These are phyloP conservation scores for Colletotrichum spinosum DNA, from an alignment of 2,329 filamentous ascomycete genomes.

Conservation along the genomic window DNA sequence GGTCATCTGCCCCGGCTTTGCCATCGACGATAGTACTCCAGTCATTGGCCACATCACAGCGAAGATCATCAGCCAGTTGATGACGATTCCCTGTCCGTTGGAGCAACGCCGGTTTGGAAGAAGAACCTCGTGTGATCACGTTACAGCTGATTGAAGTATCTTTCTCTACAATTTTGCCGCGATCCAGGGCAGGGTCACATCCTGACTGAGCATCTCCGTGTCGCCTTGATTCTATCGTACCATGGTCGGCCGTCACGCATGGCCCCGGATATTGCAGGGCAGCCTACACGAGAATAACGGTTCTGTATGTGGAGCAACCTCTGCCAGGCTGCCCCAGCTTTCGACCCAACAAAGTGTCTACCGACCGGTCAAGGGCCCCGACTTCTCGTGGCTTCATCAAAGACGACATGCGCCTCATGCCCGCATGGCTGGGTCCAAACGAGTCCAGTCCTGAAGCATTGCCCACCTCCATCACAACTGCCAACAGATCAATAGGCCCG, in stretches of 20 bases:
- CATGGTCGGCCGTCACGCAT: not conserved
- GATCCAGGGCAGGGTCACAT: too few species aligned
- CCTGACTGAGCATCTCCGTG: too few species aligned
- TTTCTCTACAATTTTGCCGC: too few species aligned
- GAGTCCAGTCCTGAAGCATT: conserved; percentile 13
- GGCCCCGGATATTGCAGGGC: not conserved
- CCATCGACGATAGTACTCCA: too few species aligned
- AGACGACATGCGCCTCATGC: conserved; percentile 15
- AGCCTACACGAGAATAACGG: not conserved
- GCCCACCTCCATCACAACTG: conserved; percentile 24
- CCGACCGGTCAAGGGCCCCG: conserved; percentile 6
- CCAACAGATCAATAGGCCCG: conserved; percentile 3
- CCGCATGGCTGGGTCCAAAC: conserved; percentile 23
- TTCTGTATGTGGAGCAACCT: not conserved
- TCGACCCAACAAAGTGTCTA: not conserved
- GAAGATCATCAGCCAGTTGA: too few species aligned
- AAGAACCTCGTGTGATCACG: too few species aligned
- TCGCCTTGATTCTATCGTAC: not conserved
- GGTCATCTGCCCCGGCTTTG: too few species aligned
- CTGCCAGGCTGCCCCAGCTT: not conserved
- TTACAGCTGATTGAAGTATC: too few species aligned
- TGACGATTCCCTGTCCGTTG: too few species aligned
- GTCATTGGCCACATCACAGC: too few species aligned
- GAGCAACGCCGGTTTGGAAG: too few species aligned
- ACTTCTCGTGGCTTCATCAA: conserved; percentile 18